These are phyloP conservation scores for Colletotrichum sojae DNA, from an alignment of 2,329 filamentous ascomycete species.

Conservation along the genomic window DNA sequence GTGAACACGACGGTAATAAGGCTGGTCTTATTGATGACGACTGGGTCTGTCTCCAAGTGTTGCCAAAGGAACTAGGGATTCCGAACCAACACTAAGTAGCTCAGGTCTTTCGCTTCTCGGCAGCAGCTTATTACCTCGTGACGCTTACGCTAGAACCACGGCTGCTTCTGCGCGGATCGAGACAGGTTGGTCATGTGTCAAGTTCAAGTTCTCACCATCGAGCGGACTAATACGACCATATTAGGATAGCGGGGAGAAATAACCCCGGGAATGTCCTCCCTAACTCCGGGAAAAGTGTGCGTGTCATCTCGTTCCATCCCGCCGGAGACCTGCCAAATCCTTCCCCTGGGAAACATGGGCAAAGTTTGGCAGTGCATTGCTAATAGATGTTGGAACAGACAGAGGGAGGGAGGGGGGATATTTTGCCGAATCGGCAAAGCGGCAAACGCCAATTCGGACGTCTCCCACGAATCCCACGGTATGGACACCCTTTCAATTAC, in stretches of 20 bases:
- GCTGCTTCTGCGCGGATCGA: background rate
- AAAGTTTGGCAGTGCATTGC: slow-evolving; percentile 1
- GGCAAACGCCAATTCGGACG: slow-evolving; percentile 18
- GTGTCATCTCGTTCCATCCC: background rate
- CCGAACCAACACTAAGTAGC: background rate
- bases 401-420: background rate
- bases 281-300: slow-evolving; percentile 25
- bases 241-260: too few species aligned
- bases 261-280: slow-evolving; percentile 1
- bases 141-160: too few species aligned
- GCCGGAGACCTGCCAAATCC: too few species aligned
- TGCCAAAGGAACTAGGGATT: background rate
- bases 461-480: background rate
- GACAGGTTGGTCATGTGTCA: slow-evolving; percentile 14
- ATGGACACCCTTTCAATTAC: background rate
- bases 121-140: too few species aligned
- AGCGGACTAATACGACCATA: too few species aligned
- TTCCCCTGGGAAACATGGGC: background rate
- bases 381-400: too few species aligned
- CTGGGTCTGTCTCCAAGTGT: too few species aligned
- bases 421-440: slow-evolving; percentile 33
- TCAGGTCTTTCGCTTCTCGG: too few species aligned
- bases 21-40: background rate
- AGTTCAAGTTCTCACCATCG: background rate
- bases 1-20: background rate